Conservation (phyloP, 1,284 basidiomycete species). For the Ganoderma multipileum region DNA sequence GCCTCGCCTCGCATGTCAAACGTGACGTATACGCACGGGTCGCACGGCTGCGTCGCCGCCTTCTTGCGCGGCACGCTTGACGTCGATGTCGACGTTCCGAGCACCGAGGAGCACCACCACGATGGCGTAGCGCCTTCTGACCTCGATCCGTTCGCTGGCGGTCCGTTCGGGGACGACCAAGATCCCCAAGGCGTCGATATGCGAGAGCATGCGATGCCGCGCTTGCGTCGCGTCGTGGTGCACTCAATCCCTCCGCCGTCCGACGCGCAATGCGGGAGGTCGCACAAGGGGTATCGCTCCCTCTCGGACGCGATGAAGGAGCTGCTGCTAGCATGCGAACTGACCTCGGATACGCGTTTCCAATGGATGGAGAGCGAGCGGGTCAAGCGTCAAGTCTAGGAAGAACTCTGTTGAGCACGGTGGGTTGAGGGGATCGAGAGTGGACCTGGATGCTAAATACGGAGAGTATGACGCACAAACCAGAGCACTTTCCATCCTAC, state of each 20-base stretch:
- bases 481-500: not conserved
- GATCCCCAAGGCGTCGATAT: not conserved
- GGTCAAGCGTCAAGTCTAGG: not conserved
- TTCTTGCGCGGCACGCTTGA: slow-evolving; percentile 27
- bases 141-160: not conserved
- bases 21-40: slow-evolving; percentile 28
- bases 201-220: slow-evolving; percentile 2
- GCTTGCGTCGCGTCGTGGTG: slow-evolving; percentile 17
- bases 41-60: slow-evolving; percentile 18
- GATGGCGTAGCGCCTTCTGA: not conserved
- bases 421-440: slow-evolving; percentile 5
- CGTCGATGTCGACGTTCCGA: slow-evolving; percentile 9
- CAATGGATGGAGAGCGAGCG: slow-evolving; percentile 9
- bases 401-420: not conserved
- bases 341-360: slow-evolving; percentile 8
- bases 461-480: not conserved
- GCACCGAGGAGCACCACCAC: not conserved
- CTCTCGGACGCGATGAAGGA: slow-evolving; percentile 19
- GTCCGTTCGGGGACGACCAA: not conserved
- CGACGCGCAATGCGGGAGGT: slow-evolving; percentile 10
- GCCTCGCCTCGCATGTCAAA: slow-evolving; percentile 27
- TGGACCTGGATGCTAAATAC: not conserved
- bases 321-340: slow-evolving; percentile 20
- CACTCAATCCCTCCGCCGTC: slow-evolving; percentile 22
- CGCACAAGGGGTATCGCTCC: slow-evolving; percentile 20